Evolutionary conservation across 2,329 filamentous ascomycete genomes (phyloP).

Genomic region (Aspergillus neoniger): DNA sequence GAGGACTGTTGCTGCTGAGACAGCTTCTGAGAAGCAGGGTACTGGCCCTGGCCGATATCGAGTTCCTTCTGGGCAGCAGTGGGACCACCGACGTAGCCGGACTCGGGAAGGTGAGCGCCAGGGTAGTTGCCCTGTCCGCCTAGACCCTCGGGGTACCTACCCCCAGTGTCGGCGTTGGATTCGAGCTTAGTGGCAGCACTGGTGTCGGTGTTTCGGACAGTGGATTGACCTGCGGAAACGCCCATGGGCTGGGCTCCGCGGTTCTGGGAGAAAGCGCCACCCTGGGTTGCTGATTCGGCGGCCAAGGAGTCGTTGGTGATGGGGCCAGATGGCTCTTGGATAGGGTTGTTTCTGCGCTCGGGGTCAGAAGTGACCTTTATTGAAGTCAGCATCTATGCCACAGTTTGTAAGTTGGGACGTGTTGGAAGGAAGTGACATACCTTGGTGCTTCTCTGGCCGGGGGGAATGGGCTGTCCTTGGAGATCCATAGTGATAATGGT

Average conservation of each 20-base stretch:
- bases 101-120: slow-evolving; percentile 35
- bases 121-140: slow-evolving; percentile 43
- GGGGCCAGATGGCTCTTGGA: slow-evolving; percentile 63
- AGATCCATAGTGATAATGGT: slow-evolving; percentile 38
- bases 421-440: slow-evolving; percentile 18
- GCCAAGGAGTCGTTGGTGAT: slow-evolving; percentile 73
- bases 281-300: slow-evolving; percentile 65
- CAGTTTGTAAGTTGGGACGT: not conserved
- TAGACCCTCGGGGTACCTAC: slow-evolving; percentile 44
- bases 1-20: not conserved
- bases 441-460: slow-evolving; percentile 39
- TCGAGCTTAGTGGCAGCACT: slow-evolving; percentile 54
- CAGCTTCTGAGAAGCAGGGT: slow-evolving; percentile 23
- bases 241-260: slow-evolving; percentile 52
- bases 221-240: slow-evolving; percentile 56
- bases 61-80: slow-evolving; percentile 35
- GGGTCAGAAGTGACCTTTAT: slow-evolving; percentile 50
- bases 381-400: not conserved
- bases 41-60: slow-evolving; percentile 26
- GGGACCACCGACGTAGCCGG: slow-evolving; percentile 40
- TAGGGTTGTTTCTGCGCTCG: slow-evolving; percentile 51
- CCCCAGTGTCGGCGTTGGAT: slow-evolving; percentile 47
- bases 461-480: slow-evolving; percentile 41
- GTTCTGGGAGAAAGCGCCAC: slow-evolving; percentile 65
- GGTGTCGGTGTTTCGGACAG: slow-evolving; percentile 58